Percentiles rank a stretch among this genome's conserved stretches.
These are phyloP conservation scores for Fusarium sp. DNA, from an alignment of 2,329 filamentous ascomycete genomes.

Conservation along the genomic window DNA sequence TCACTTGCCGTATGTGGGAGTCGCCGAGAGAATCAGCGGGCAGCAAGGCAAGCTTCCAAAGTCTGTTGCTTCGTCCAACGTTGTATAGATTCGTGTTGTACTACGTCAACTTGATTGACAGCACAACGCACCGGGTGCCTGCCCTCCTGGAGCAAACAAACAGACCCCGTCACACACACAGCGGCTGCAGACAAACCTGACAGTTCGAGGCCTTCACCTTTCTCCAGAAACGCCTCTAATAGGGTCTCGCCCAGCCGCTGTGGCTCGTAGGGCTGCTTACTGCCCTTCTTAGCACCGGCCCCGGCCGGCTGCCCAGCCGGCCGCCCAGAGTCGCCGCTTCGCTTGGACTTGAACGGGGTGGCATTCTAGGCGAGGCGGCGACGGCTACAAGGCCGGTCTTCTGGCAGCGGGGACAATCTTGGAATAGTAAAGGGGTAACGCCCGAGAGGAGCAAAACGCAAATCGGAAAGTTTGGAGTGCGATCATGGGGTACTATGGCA, in stretches of 20 bases:
- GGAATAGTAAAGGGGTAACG: constrained; percentile 1
- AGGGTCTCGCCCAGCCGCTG: constrained; percentile 17
- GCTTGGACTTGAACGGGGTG: constrained; percentile 24
- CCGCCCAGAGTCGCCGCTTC: background rate
- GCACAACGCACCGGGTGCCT: background rate
- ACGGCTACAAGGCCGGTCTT: constrained; percentile 1
- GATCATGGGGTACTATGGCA: constrained; percentile 29
- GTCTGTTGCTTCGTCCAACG: background rate
- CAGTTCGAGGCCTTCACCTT: background rate
- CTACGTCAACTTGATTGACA: background rate
- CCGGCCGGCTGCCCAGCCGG: background rate
- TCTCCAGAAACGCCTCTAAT: background rate
- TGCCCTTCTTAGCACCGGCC: background rate
- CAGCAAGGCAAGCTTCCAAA: background rate
- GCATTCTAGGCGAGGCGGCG: constrained; percentile 30
- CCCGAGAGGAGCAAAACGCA: background rate
- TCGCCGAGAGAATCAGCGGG: constrained; percentile 26
- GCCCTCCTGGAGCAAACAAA: background rate
- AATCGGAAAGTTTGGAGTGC: constrained; percentile 24
- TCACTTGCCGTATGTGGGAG: constrained; percentile 31
- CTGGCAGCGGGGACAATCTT: constrained; percentile 10
- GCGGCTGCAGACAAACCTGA: background rate
- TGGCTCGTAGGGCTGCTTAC: constrained; percentile 40
- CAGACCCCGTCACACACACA: background rate
- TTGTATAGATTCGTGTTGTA: background rate